Evolutionary conservation across 192 early-diverging fungal species (phyloP).

Genomic region (Kappamyces sp.): DNA sequence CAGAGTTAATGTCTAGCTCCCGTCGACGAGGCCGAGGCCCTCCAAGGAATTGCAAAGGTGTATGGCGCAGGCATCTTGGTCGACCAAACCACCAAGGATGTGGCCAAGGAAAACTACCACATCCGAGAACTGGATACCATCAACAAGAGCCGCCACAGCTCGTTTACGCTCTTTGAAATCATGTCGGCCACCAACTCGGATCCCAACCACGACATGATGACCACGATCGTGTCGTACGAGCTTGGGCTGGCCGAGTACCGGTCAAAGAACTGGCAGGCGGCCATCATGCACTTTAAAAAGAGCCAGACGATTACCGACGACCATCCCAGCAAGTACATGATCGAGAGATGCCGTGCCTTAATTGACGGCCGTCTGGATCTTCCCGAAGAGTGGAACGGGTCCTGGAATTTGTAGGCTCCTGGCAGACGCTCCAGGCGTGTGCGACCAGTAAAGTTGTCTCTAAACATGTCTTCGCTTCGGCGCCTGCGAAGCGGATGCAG

Average conservation of each 20-base stretch:
- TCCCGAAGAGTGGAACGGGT: constrained; percentile 34
- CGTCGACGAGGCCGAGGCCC: constrained; percentile 2
- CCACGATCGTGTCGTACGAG: constrained; percentile 48
- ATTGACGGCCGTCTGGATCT: constrained; percentile 34
- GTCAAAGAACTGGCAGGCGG: constrained; percentile 34
- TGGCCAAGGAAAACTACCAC: constrained; percentile 36
- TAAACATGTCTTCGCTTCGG: no score
- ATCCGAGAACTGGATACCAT: constrained; percentile 36
- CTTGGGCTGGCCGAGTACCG: constrained; percentile 43
- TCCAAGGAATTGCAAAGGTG: constrained; percentile 24
- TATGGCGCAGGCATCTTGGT: constrained; percentile 33
- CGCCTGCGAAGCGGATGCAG: no score
- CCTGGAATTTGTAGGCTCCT: constrained; percentile 21
- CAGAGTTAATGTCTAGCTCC: background rate
- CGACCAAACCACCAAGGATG: constrained; percentile 28
- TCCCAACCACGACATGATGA: constrained; percentile 30
- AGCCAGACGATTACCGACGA: constrained; percentile 40
- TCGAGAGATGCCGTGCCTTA: constrained; percentile 30
- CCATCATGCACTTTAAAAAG: constrained; percentile 44
- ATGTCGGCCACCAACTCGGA: constrained; percentile 15
- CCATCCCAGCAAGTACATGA: constrained; percentile 29
- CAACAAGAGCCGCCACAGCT: constrained; percentile 7
- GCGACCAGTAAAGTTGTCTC: no score
- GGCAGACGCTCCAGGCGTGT: no score
- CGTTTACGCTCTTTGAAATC: constrained; percentile 40